A percentile compares a stretch with the other conserved stretches of the same genome.
Evolutionary conservation across 192 early-diverging fungal species (phyloP).

Genomic region (Dispira parvispora): DNA sequence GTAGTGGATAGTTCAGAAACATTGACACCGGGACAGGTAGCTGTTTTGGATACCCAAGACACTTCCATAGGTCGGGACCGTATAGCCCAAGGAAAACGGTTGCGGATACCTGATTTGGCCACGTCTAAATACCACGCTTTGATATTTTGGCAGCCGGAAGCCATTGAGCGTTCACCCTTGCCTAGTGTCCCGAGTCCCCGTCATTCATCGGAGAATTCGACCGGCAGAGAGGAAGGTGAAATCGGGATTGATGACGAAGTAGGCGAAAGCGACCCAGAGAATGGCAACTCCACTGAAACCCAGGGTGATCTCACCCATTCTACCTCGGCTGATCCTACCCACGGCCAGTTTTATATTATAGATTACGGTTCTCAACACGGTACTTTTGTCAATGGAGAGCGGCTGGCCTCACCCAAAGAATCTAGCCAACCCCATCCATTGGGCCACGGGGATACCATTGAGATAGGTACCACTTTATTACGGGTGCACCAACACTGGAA

Average conservation of each 20-base stretch:
- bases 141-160: slow-evolving; percentile 18
- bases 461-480: slow-evolving; percentile 38
- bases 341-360: slow-evolving; percentile 26
- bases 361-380: slow-evolving; percentile 63
- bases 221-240: too few species aligned
- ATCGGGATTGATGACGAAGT: too few species aligned
- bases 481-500: slow-evolving; percentile 45
- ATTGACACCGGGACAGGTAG: slow-evolving; percentile 23
- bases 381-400: slow-evolving; percentile 45
- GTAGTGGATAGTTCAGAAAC: slow-evolving; percentile 37
- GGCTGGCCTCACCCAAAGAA: slow-evolving; percentile 43
- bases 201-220: too few species aligned
- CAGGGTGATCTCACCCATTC: too few species aligned
- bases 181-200: not conserved
- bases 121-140: slow-evolving; percentile 45
- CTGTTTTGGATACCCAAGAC: slow-evolving; percentile 34
- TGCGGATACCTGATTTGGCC: slow-evolving; percentile 45
- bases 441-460: slow-evolving; percentile 34
- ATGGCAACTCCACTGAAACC: too few species aligned
- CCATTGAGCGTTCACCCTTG: not conserved
- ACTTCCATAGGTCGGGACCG: slow-evolving; percentile 45
- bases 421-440: slow-evolving; percentile 39
- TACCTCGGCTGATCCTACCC: too few species aligned
- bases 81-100: slow-evolving; percentile 24
- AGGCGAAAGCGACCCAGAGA: too few species aligned